These are phyloP conservation scores for Phaseolus coccineus DNA, from an alignment of 331 rosid genomes.

Conservation along the genomic window DNA sequence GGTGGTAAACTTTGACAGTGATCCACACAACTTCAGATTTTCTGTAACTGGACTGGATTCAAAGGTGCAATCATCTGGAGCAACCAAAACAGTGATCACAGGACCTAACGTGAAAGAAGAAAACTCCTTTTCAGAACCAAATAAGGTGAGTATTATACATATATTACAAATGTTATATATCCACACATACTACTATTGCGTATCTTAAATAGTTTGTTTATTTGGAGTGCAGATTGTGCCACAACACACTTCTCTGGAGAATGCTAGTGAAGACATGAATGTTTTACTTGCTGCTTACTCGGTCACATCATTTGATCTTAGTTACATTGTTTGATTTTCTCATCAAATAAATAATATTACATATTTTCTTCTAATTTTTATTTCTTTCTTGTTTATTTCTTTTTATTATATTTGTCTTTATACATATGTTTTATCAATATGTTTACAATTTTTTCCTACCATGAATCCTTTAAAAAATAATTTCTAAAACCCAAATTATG, in stretches of 20 bases:
- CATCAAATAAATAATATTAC: no score
- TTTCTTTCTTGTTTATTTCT: no score
- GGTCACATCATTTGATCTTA: slow-evolving; percentile 63
- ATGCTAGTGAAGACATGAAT: slow-evolving; percentile 49
- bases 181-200: background rate
- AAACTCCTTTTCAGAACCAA: slow-evolving; percentile 69
- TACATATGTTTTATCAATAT: no score
- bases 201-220: background rate
- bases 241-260: slow-evolving; percentile 28
- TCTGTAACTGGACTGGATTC: slow-evolving; percentile 50
- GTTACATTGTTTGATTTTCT: no score
- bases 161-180: no score
- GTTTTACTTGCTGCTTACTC: slow-evolving; percentile 56
- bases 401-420: no score
- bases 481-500: no score
- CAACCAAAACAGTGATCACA: slow-evolving; percentile 56
- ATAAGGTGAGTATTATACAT: slow-evolving; percentile 44
- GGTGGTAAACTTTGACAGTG: slow-evolving; percentile 69
- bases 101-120: slow-evolving; percentile 63
- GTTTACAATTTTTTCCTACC: no score
- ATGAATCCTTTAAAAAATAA: no score
- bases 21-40: slow-evolving; percentile 49
- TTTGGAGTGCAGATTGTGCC: slow-evolving; percentile 56
- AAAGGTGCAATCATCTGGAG: slow-evolving; percentile 47
- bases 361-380: no score